Evolutionary conservation across 495 filamentous ascomycete species (phyloP), one percentile per base, ranked within the genome.

Genomic region (Lindgomyces ingoldianus): DNA sequence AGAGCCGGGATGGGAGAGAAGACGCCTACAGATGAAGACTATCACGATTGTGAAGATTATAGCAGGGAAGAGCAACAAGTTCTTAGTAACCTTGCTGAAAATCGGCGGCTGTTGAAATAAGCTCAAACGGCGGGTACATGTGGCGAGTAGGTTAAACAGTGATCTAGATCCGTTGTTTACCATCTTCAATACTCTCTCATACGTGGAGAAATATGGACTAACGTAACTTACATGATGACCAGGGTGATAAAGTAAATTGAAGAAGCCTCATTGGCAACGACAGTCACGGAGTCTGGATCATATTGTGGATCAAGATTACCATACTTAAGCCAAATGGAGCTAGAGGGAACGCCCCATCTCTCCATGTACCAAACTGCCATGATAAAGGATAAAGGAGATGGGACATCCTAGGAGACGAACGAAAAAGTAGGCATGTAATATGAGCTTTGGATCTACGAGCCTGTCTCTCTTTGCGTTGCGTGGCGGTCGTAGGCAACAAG

Each of bases 211-310:
- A 39, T 39, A 39, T 39, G 33, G 33, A 14, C 6, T 6, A 39
- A 39, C 14, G 33, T 6, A 14, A 60, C 78, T 72, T 71, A 83
- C 85, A 87, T 87, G 3, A 88, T 81, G 6, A 91, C 86, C 9
- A 91, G 75, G n/a, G 81, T 89, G 29, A 90, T 81, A 64, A 91
- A 91, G 67, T 91, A 91, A 36, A 90, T 83, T 24, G 81, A 84
- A 26, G 82, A 85, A 21, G 84, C 87, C 46, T 81, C 78, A 59
- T 85, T 86, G 16, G 85, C 68, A 22, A 78, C 73, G 21, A 73
- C 69, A 4, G 73, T 77, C 52, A 81, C 52, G 74, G 81, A 62
- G 24, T 70, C 45, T 12, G 30, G 30, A 29, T 62, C 62, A 27
- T 51, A 65, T 33, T 65, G 45, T 3, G 50, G n/a, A 30, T 57